phyloP scores from a whole-genome alignment of 176 grass and related monocot genomes.

The Saccharum spontaneum region DNA sequence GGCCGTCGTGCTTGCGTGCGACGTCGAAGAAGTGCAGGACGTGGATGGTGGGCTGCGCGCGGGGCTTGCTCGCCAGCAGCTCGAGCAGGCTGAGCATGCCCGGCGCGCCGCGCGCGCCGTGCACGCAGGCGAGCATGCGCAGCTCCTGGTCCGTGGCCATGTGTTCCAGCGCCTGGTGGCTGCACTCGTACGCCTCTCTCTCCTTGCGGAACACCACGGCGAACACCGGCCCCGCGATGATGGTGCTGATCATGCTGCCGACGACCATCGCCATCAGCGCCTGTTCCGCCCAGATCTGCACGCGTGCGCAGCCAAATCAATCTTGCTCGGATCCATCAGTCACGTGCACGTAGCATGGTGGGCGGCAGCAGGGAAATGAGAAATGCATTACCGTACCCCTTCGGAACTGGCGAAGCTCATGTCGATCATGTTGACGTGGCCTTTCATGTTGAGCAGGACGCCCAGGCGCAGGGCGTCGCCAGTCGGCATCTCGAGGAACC shows the following conservation, averaged over 20 bases:
- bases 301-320: neutral
- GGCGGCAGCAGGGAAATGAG: too few species aligned
- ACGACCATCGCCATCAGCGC: conserved; percentile 52
- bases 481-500: conserved; percentile 37
- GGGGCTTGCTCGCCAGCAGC: conserved; percentile 29
- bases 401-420: conserved; percentile 43
- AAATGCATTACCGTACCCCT: conserved; percentile 35
- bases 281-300: conserved; percentile 51
- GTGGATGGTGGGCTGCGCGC: conserved; percentile 27
- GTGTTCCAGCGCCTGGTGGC: conserved; percentile 29
- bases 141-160: conserved; percentile 20
- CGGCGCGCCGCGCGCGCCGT: conserved; percentile 26
- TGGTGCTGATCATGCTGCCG: conserved; percentile 49
- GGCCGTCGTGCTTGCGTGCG: neutral
- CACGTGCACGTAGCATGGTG: neutral
- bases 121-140: conserved; percentile 45
- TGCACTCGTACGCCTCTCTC: conserved; percentile 31
- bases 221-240: conserved; percentile 42
- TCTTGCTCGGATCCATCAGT: neutral
- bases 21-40: conserved; percentile 39
- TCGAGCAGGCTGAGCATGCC: conserved; percentile 43
- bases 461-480: conserved; percentile 34
- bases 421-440: conserved; percentile 57
- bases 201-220: conserved; percentile 38
- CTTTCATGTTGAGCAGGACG: conserved; percentile 48